Conservation (phyloP, 345 rosid species). For the Citrus inodora region DNA sequence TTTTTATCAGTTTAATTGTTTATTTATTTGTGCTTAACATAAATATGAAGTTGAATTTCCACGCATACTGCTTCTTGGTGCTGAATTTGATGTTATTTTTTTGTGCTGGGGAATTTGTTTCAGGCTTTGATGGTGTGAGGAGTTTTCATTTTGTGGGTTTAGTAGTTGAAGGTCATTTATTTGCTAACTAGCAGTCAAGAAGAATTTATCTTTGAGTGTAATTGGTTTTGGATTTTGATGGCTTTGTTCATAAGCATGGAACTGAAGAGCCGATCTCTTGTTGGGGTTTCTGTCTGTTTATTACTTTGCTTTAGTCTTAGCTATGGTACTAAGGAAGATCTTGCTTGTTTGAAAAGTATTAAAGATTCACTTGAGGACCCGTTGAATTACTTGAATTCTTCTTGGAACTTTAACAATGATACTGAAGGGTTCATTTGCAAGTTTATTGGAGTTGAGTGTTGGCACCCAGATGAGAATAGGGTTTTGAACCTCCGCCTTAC, state of each 20-base stretch:
- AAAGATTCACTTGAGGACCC: constrained; percentile 46
- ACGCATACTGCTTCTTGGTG: neutral
- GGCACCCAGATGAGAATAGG: constrained; percentile 91
- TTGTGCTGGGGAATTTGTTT: constrained; percentile 7
- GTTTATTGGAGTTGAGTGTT: constrained; percentile 77
- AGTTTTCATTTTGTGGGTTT: constrained; percentile 9
- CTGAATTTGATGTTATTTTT: constrained; percentile 15
- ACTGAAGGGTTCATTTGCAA: constrained; percentile 70
- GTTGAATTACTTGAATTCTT: constrained; percentile 27
- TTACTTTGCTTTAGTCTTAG: constrained; percentile 33
- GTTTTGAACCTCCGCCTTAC: constrained; percentile 67
- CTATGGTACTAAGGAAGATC: constrained; percentile 39
- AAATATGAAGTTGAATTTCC: neutral
- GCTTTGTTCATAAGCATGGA: constrained; percentile 20
- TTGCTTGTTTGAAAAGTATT: constrained; percentile 48
- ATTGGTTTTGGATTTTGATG: constrained; percentile 14
- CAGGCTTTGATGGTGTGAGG: constrained; percentile 25
- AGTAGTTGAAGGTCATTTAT: constrained; percentile 15
- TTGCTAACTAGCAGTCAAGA: constrained; percentile 7
- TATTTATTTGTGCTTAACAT: neutral
- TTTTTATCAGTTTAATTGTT: constrained; percentile 12
- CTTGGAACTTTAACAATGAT: constrained; percentile 58
- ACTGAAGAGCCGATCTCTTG: constrained; percentile 21
- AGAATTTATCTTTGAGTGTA: neutral
- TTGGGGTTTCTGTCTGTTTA: constrained; percentile 32